Percentiles rank a stretch among this genome's conserved stretches.
These are phyloP conservation scores for Phytophthora constricta DNA, from an alignment of 352 stramenopile genomes.

Conservation along the genomic window DNA sequence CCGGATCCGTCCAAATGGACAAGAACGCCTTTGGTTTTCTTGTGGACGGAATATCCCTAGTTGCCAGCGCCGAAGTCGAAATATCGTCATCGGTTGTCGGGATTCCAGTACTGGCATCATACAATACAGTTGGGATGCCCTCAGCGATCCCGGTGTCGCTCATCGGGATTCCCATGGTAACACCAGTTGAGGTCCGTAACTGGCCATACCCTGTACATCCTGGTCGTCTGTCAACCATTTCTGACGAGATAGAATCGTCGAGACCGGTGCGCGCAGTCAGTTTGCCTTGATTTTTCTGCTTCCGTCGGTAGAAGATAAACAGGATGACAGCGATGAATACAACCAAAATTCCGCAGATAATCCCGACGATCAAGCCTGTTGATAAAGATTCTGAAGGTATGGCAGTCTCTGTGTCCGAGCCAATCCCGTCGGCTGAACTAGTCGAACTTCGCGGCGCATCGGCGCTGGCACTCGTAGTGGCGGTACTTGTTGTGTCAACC, in stretches of 20 bases:
- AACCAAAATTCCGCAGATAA: constrained; percentile 28
- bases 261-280: constrained; percentile 15
- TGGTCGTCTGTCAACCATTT: not conserved
- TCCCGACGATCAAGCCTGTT: constrained; percentile 27
- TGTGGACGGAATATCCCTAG: constrained; percentile 4
- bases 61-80: constrained; percentile 7
- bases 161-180: constrained; percentile 32
- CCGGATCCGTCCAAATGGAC: constrained; percentile 38
- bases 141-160: constrained; percentile 21
- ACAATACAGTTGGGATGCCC: constrained; percentile 18
- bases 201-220: constrained; percentile 10
- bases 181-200: constrained; percentile 22
- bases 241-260: constrained; percentile 10
- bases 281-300: constrained; percentile 10
- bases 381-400: constrained; percentile 16
- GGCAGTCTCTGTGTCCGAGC: constrained; percentile 4
- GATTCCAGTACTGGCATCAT: constrained; percentile 14
- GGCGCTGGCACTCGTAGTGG: not conserved
- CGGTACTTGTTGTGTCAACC: constrained; percentile 10
- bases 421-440: constrained; percentile 4
- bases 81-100: constrained; percentile 1
- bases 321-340: constrained; percentile 17
- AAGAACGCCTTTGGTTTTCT: constrained; percentile 20
- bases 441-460: constrained; percentile 3
- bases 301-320: constrained; percentile 23